These are phyloP conservation scores for Wallemia ichthyophaga DNA, from an alignment of 1,284 basidiomycete species.

Conservation along the genomic window DNA sequence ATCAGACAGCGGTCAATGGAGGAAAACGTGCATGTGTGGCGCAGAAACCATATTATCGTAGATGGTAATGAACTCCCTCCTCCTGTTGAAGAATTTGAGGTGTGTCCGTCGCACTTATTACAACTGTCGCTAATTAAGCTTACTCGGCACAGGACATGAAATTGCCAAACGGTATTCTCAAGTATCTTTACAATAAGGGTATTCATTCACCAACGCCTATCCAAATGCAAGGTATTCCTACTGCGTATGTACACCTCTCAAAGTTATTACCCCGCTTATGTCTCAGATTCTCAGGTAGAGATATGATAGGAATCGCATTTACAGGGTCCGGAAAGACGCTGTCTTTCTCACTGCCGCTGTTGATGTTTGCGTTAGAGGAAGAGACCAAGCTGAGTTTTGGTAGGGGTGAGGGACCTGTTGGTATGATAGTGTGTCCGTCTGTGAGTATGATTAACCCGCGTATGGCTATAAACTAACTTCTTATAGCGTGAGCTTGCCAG, in stretches of 20 bases:
- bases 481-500: conserved; percentile 46
- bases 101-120: conserved; percentile 19
- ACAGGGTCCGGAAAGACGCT: conserved; percentile 86
- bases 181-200: conserved; percentile 50
- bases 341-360: conserved; percentile 53
- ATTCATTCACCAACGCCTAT: conserved; percentile 78
- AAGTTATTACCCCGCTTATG: background rate
- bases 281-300: conserved; percentile 40
- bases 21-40: conserved; percentile 42
- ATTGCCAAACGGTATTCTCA: conserved; percentile 53
- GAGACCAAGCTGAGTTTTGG: conserved; percentile 66
- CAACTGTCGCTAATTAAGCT: background rate
- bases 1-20: conserved; percentile 38
- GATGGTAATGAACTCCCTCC: conserved; percentile 82
- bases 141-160: conserved; percentile 56
- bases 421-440: conserved; percentile 78
- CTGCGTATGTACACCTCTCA: conserved; percentile 31
- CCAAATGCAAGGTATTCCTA: conserved; percentile 85
- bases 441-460: conserved; percentile 9
- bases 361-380: conserved; percentile 81
- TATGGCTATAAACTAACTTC: background rate
- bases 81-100: conserved; percentile 65
- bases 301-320: conserved; percentile 69
- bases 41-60: conserved; percentile 69
- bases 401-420: conserved; percentile 80